Percentiles rank a stretch among this genome's conserved stretches.
Evolutionary conservation across 2,329 filamentous ascomycete genomes (phyloP).

Genomic region (Metarhizium sp.): DNA sequence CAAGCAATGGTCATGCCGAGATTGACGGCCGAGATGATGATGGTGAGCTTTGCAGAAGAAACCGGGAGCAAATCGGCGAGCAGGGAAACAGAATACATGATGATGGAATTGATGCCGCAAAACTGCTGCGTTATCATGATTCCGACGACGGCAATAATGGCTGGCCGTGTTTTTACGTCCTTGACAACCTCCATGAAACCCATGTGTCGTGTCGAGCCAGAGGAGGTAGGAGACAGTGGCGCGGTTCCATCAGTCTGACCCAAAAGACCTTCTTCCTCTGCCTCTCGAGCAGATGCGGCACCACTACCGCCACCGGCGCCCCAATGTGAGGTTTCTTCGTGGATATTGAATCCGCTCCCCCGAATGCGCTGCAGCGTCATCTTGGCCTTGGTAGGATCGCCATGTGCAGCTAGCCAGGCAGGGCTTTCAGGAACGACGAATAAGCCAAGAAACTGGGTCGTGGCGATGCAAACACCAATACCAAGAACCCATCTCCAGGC

Average conservation of each 20-base stretch:
- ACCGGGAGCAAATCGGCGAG: constrained; percentile 72
- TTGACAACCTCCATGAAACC: constrained; percentile 57
- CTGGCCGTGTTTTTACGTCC: constrained; percentile 59
- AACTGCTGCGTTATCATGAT: constrained; percentile 92
- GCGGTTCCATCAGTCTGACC: constrained; percentile 18
- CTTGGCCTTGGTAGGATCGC: constrained; percentile 50
- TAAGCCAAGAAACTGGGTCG: constrained; percentile 60
- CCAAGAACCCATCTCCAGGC: constrained; percentile 80
- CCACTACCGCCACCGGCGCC: constrained; percentile 29
- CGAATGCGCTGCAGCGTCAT: constrained; percentile 66
- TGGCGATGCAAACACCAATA: constrained; percentile 58
- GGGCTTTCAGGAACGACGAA: constrained; percentile 78
- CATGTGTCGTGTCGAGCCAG: constrained; percentile 26
- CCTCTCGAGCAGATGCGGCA: constrained; percentile 20
- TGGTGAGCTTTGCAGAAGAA: constrained; percentile 75
- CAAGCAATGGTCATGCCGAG: constrained; percentile 72
- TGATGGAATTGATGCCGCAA: constrained; percentile 90
- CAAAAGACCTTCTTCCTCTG: constrained; percentile 66
- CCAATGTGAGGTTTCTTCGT: constrained; percentile 61
- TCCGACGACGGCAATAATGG: constrained; percentile 74
- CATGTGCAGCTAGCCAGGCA: constrained; percentile 70
- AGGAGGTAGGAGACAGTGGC: constrained; percentile 4
- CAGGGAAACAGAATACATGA: constrained; percentile 96
- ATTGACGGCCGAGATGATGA: constrained; percentile 80
- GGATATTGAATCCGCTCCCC: constrained; percentile 58